phyloP scores from a whole-genome alignment of 2,329 filamentous ascomycete species.

The Aspergillus vadensis region DNA sequence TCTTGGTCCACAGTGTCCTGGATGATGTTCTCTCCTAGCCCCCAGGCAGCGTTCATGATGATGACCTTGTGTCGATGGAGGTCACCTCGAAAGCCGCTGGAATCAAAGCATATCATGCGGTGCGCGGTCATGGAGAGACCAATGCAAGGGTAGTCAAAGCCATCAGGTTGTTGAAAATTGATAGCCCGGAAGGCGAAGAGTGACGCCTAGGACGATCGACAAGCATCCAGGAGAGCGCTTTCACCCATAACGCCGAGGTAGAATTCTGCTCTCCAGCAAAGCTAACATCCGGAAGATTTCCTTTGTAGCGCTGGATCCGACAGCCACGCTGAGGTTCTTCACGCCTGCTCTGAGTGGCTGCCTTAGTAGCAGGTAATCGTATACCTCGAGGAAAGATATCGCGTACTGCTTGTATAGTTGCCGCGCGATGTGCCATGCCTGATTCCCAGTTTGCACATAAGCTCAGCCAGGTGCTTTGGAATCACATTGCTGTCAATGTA shows the following conservation, averaged over 20 bases:
- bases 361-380: slow-evolving; percentile 34
- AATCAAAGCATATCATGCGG: slow-evolving; percentile 38
- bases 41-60: slow-evolving; percentile 44
- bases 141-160: slow-evolving; percentile 25
- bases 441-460: slow-evolving; percentile 35
- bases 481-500: slow-evolving; percentile 39
- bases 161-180: slow-evolving; percentile 33
- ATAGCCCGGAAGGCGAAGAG: slow-evolving; percentile 44
- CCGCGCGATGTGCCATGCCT: slow-evolving; percentile 29
- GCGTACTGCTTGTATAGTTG: slow-evolving; percentile 30
- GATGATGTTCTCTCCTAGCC: slow-evolving; percentile 44
- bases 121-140: slow-evolving; percentile 28
- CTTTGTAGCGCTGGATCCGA: slow-evolving; percentile 44
- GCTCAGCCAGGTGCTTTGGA: slow-evolving; percentile 29
- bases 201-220: slow-evolving; percentile 42
- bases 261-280: slow-evolving; percentile 44
- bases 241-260: slow-evolving; percentile 41
- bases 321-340: slow-evolving; percentile 37
- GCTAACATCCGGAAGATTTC: slow-evolving; percentile 45
- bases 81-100: slow-evolving; percentile 43
- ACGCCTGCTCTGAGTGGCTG: slow-evolving; percentile 18
- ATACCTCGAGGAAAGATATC: slow-evolving; percentile 34
- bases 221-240: slow-evolving; percentile 36
- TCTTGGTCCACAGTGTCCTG: slow-evolving; percentile 44
- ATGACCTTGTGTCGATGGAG: slow-evolving; percentile 44